Conservation (phyloP, 2,329 filamentous ascomycete genomes). For the Penicillium brasilianum region DNA sequence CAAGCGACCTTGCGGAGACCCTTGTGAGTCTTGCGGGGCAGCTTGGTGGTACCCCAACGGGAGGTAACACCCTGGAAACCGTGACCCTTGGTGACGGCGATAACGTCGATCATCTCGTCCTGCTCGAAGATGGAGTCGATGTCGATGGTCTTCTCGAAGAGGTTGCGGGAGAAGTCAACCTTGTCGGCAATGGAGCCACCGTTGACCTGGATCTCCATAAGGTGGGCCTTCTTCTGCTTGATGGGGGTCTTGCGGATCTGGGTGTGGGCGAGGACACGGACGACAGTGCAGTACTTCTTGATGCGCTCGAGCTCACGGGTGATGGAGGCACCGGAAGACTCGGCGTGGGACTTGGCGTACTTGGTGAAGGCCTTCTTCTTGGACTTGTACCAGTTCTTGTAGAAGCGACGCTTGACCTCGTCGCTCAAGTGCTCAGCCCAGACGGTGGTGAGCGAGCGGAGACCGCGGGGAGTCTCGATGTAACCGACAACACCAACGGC, state of each 20-base stretch:
- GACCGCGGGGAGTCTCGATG: conserved; percentile 99
- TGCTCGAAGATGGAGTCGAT: conserved; percentile 96
- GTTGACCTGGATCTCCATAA: conserved; percentile 99
- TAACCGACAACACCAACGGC: conserved; percentile 99
- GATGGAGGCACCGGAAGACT: conserved; percentile 86
- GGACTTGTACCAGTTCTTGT: conserved; percentile 99
- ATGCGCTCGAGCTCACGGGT: conserved; percentile 99
- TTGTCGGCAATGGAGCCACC: conserved; percentile 95
- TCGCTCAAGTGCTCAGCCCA: conserved; percentile 99
- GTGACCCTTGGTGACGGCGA: conserved; percentile 99
- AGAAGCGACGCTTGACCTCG: conserved; percentile 99
- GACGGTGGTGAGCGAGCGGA: conserved; percentile 98
- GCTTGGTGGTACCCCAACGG: conserved; percentile 99
- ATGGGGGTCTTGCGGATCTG: conserved; percentile 99
- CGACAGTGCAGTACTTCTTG: conserved; percentile 99
- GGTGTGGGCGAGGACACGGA: conserved; percentile 98
- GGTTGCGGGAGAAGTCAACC: conserved; percentile 90
- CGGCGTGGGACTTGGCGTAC: conserved; percentile 99
- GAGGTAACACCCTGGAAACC: conserved; percentile 96
- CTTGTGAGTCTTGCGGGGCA: conserved; percentile 99
- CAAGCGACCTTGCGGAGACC: conserved; percentile 99
- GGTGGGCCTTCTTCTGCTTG: conserved; percentile 99
- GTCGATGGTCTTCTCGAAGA: conserved; percentile 99
- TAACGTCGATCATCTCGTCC: conserved; percentile 99
- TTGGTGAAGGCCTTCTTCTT: conserved; percentile 99